Conservation (phyloP, 2,329 filamentous ascomycete genomes). For the Samsoniella hepiali region DNA sequence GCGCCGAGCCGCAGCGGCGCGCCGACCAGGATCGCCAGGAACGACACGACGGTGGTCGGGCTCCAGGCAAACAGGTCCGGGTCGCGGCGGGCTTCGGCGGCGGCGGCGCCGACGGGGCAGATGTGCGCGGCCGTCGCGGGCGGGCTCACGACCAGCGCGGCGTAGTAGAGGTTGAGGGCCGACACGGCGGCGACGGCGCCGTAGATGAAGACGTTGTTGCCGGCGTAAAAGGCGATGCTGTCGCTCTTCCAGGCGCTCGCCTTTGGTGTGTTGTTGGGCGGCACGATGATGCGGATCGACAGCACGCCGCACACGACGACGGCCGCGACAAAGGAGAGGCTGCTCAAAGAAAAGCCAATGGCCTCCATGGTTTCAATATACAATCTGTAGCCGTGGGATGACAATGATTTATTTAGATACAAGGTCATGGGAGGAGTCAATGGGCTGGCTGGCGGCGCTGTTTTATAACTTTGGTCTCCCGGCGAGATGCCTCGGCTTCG, state of each 20-base stretch:
- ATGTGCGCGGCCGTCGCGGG: not conserved
- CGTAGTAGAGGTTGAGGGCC: constrained; percentile 4
- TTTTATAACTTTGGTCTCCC: not conserved
- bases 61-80: constrained; percentile 33
- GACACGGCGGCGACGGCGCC: not conserved
- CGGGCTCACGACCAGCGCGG: not conserved
- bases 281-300: constrained; percentile 2
- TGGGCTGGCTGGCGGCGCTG: not conserved
- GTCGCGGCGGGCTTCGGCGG: constrained; percentile 24
- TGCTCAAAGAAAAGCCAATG: not conserved
- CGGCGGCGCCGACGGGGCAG: not conserved
- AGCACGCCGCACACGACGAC: constrained; percentile 1
- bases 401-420: not conserved
- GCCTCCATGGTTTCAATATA: not conserved
- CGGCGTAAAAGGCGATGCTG: not conserved
- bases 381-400: not conserved
- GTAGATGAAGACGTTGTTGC: not conserved
- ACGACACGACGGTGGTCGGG: constrained; percentile 27
- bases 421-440: not conserved
- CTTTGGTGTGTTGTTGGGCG: not conserved
- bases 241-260: not conserved
- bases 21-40: constrained; percentile 30
- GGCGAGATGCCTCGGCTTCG: not conserved
- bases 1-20: constrained; percentile 35
- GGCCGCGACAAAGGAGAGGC: not conserved